These are phyloP conservation scores for Sugiyamaella chiloensis DNA, from an alignment of 805 yeast genomes.

Conservation along the genomic window DNA sequence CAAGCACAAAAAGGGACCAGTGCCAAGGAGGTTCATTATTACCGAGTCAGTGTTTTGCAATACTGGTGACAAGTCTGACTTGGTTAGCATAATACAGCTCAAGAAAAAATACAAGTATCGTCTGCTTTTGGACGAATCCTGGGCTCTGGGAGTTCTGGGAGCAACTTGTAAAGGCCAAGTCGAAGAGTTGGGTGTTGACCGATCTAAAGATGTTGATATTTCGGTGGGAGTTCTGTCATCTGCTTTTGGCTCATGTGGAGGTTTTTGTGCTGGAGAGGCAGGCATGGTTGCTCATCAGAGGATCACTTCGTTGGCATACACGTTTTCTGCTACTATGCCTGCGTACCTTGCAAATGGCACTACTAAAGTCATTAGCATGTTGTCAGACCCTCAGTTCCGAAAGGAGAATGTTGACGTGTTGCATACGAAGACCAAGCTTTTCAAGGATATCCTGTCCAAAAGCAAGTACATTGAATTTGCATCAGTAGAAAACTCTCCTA, in stretches of 20 bases:
- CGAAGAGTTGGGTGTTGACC: constrained; percentile 66
- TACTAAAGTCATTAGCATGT: constrained; percentile 21
- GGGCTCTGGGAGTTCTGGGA: constrained; percentile 85
- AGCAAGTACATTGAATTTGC: constrained; percentile 43
- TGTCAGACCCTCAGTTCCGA: constrained; percentile 22
- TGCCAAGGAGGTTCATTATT: constrained; percentile 85
- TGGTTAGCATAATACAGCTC: constrained; percentile 65
- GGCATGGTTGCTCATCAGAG: constrained; percentile 91
- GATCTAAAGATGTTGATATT: constrained; percentile 66
- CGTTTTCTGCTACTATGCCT: constrained; percentile 92
- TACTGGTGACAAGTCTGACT: constrained; percentile 74
- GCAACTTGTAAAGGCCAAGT: constrained; percentile 78
- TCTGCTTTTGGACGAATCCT: constrained; percentile 80
- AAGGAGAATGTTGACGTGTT: constrained; percentile 1
- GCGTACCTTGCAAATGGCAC: constrained; percentile 67
- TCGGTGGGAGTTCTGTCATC: constrained; percentile 84
- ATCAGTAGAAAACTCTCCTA: constrained; percentile 61
- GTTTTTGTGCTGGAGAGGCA: constrained; percentile 82
- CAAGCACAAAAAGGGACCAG: constrained; percentile 60
- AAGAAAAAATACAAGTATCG: constrained; percentile 82
- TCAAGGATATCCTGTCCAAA: constrained; percentile 9
- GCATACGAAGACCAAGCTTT: constrained; percentile 11
- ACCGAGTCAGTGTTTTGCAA: constrained; percentile 87
- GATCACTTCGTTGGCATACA: constrained; percentile 83
- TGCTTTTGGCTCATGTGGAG: constrained; percentile 84